Conservation (phyloP, 164 flowering plant genomes). For the Berberis vulgaris region DNA sequence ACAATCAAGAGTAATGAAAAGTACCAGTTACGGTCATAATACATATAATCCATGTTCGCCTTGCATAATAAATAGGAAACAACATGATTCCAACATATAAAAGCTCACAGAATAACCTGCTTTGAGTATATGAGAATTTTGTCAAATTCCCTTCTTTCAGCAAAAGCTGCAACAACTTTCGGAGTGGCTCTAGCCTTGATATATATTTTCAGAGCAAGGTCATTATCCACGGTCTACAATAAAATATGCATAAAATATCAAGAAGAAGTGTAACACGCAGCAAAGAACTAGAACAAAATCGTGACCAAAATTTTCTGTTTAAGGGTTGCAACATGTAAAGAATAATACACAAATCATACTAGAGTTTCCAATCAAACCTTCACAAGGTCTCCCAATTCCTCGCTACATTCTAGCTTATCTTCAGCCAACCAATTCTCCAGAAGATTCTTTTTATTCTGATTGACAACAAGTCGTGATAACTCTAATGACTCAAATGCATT, state of each 20-base stretch:
- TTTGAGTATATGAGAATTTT: conserved; percentile 94
- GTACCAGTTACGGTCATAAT: background rate
- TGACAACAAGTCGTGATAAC: conserved; percentile 95
- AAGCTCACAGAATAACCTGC: conserved; percentile 47
- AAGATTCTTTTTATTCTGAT: conserved; percentile 94
- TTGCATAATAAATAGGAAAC: too few relatives aligned
- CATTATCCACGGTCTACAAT: conserved; percentile 93
- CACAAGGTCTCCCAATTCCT: conserved; percentile 99
- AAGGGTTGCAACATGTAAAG: background rate
- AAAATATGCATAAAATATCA: conserved; percentile 9
- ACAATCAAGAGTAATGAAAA: background rate
- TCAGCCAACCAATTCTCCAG: conserved; percentile 98
- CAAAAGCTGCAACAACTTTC: conserved; percentile 99
- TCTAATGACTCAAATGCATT: conserved; percentile 97
- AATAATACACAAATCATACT: background rate
- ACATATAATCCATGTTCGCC: too few relatives aligned
- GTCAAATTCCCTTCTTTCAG: conserved; percentile 97
- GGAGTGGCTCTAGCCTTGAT: conserved; percentile 99
- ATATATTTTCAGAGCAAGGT: conserved; percentile 92
- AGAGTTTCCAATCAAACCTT: conserved; percentile 48
- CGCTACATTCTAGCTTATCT: conserved; percentile 96
- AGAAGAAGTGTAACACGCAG: background rate
- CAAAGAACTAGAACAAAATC: background rate
- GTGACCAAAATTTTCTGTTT: too few relatives aligned
- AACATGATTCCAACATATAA: too few relatives aligned